These are phyloP conservation scores for Globisporangium middletonii DNA, from an alignment of 352 stramenopile genomes.

Conservation along the genomic window DNA sequence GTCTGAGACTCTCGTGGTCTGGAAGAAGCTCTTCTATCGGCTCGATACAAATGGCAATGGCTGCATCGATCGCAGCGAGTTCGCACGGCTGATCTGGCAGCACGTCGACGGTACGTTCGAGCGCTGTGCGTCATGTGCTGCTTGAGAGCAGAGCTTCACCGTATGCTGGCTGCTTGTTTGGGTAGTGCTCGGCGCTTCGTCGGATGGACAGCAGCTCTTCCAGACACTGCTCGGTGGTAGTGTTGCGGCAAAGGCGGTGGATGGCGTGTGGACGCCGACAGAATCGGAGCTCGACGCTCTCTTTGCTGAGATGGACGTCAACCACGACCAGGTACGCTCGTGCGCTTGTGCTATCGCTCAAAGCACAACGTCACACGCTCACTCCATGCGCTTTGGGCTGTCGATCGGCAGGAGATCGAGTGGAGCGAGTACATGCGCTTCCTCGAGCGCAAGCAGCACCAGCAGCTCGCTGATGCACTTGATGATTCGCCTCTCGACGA, in stretches of 20 bases:
- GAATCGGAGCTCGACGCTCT: slow-evolving; percentile 20
- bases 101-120: slow-evolving; percentile 28
- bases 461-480: background rate
- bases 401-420: slow-evolving; percentile 25
- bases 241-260: no score
- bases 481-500: background rate
- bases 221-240: slow-evolving; percentile 20
- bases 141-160: background rate
- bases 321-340: slow-evolving; percentile 36
- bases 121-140: background rate
- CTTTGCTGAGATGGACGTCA: slow-evolving; percentile 44
- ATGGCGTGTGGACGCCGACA: background rate
- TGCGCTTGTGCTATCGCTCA: background rate
- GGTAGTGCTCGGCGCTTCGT: slow-evolving; percentile 28
- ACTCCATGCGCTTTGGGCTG: background rate
- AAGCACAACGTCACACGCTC: background rate
- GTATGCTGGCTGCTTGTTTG: background rate
- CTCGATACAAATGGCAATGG: slow-evolving; percentile 53
- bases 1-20: slow-evolving; percentile 29
- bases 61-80: slow-evolving; percentile 48
- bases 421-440: slow-evolving; percentile 61
- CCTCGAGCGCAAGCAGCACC: slow-evolving; percentile 20
- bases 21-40: slow-evolving; percentile 71
- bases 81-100: slow-evolving; percentile 34
- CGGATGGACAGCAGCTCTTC: slow-evolving; percentile 38